These are phyloP conservation scores for Exophiala spinifera DNA, from an alignment of 2,329 filamentous ascomycete species.

Conservation along the genomic window DNA sequence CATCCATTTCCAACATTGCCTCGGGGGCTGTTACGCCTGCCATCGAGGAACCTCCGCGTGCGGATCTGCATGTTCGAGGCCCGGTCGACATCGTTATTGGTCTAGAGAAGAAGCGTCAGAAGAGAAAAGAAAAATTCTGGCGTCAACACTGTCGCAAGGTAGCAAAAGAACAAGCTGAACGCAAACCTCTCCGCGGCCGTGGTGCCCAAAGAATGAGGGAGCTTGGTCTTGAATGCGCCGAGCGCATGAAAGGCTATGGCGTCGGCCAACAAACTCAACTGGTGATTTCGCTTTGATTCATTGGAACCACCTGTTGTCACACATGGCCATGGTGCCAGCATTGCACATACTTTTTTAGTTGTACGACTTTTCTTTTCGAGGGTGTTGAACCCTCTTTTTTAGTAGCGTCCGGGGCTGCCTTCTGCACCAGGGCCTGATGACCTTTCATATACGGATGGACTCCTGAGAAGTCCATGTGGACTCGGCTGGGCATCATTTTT, in stretches of 20 bases:
- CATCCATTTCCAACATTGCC: conserved; percentile 30
- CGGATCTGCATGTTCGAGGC: conserved; percentile 71
- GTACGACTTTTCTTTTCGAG: conserved; percentile 13
- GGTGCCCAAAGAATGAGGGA: conserved; percentile 92
- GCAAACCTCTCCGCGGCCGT: conserved; percentile 72
- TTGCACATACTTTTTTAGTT: conserved; percentile 18
- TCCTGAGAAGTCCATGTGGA: background rate
- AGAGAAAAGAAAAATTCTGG: conserved; percentile 87
- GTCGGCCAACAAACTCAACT: conserved; percentile 54
- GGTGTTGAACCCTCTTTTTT: conserved; percentile 9
- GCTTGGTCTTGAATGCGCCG: conserved; percentile 83
- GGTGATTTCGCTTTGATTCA: conserved; percentile 67
- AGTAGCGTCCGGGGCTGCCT: conserved; percentile 2
- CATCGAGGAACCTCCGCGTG: conserved; percentile 29
- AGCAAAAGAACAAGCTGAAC: conserved; percentile 63
- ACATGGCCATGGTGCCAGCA: conserved; percentile 1
- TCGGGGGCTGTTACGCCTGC: conserved; percentile 24
- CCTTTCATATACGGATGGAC: conserved; percentile 3
- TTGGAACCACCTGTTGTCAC: background rate
- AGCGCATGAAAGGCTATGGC: conserved; percentile 69
- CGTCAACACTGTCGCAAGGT: conserved; percentile 85
- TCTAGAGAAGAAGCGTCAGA: conserved; percentile 87
- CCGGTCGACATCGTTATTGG: conserved; percentile 98
- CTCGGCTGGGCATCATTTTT: background rate
- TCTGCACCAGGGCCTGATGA: conserved; percentile 14